Evolutionary conservation across 768 basidiomycete genomes (phyloP).

Genomic region (Pleurotus ostreatus): DNA sequence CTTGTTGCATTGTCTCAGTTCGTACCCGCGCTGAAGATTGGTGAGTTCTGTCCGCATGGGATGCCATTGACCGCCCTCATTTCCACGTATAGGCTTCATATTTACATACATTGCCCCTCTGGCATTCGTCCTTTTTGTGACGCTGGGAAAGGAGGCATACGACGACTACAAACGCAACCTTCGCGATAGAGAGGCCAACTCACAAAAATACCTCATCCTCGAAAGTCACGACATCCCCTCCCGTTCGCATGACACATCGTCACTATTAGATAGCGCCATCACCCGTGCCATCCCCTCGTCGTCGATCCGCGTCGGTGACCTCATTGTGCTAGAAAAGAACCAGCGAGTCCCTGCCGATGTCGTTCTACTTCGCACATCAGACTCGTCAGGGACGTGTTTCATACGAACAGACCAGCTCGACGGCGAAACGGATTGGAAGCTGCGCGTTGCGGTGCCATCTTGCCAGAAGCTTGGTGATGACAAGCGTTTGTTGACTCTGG

Average conservation of each 20-base stretch:
- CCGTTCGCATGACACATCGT: slow-evolving; percentile 36
- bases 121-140: slow-evolving; percentile 90
- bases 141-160: slow-evolving; percentile 98
- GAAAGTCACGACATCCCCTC: slow-evolving; percentile 40
- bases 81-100: slow-evolving; percentile 68
- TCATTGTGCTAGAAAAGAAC: slow-evolving; percentile 92
- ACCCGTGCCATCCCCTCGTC: slow-evolving; percentile 86
- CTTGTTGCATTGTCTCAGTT: slow-evolving; percentile 96
- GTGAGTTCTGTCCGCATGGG: slow-evolving; percentile 35
- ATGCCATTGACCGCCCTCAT: not conserved
- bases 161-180: slow-evolving; percentile 95
- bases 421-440: slow-evolving; percentile 99
- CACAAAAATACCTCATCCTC: slow-evolving; percentile 84
- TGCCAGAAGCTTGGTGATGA: slow-evolving; percentile 66
- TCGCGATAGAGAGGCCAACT: slow-evolving; percentile 93
- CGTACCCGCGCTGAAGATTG: slow-evolving; percentile 92
- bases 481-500: slow-evolving; percentile 53
- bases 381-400: slow-evolving; percentile 91
- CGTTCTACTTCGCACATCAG: slow-evolving; percentile 83
- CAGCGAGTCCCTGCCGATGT: slow-evolving; percentile 95
- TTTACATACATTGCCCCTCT: slow-evolving; percentile 94
- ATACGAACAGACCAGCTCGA: slow-evolving; percentile 97
- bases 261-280: slow-evolving; percentile 14
- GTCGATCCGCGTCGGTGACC: slow-evolving; percentile 84
- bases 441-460: slow-evolving; percentile 82